These are phyloP conservation scores for Neurospora sp. DNA, from an alignment of 495 filamentous ascomycete species.

Conservation along the genomic window DNA sequence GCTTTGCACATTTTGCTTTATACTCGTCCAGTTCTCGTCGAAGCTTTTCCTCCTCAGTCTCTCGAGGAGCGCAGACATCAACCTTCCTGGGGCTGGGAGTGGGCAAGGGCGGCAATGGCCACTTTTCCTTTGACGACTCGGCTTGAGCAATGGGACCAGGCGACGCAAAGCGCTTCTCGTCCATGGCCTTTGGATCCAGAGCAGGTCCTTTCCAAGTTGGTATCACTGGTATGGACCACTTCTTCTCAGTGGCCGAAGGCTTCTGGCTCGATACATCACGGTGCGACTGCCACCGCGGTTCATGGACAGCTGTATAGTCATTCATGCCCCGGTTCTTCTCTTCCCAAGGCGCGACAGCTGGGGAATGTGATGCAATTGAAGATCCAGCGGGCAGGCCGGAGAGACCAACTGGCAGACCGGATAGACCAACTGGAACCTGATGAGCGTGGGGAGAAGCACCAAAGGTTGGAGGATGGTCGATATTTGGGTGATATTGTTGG, in stretches of 20 bases:
- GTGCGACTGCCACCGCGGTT: neutral
- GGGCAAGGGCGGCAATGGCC: neutral
- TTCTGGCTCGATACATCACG: fast-evolving
- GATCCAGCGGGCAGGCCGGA: neutral
- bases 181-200: fast-evolving
- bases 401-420: neutral
- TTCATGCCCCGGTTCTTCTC: neutral
- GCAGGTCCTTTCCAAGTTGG: neutral
- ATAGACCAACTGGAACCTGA: no score
- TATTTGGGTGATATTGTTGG: no score
- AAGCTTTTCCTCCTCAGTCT: neutral
- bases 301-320: neutral
- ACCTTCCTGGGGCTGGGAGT: neutral
- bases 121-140: neutral
- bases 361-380: neutral
- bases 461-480: no score
- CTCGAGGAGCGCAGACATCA: fast-evolving
- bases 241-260: fast-evolving
- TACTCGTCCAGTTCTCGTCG: neutral
- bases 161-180: neutral
- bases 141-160: fast-evolving
- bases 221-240: neutral
- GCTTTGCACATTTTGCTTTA: neutral
- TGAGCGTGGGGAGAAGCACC: no score
- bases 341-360: neutral